phyloP scores from a whole-genome alignment of 352 stramenopile species.

The Globisporangium barbulae region DNA sequence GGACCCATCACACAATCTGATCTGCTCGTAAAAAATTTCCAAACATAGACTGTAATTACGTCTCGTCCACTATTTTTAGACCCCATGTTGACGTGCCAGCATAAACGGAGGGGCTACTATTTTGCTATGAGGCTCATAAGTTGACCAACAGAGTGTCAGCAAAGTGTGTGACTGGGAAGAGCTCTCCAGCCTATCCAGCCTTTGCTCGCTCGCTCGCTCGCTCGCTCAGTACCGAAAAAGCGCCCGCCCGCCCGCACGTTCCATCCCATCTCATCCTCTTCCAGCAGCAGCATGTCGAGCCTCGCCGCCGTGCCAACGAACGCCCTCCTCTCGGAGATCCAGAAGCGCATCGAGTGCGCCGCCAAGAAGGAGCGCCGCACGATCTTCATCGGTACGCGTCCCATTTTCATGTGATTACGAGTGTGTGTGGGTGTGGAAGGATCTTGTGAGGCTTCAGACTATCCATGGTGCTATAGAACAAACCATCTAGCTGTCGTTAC shows the following conservation, averaged over 20 bases:
- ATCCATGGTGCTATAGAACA: not conserved
- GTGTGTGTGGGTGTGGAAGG: not conserved
- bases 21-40: not conserved
- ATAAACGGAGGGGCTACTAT: slow-evolving; percentile 2
- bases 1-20: not conserved
- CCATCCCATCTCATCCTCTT: not conserved
- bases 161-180: slow-evolving; percentile 10
- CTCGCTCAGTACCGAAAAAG: slow-evolving; percentile 15
- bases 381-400: slow-evolving; percentile 90
- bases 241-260: not conserved
- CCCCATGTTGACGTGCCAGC: not conserved
- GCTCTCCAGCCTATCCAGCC: not conserved
- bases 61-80: not conserved
- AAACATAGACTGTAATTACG: not conserved
- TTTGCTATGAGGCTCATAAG: not conserved
- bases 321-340: slow-evolving; percentile 86
- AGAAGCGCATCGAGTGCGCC: slow-evolving; percentile 90
- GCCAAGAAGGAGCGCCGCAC: slow-evolving; percentile 93
- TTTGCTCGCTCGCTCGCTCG: not conserved
- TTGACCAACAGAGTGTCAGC: not conserved
- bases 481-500: not conserved
- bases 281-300: slow-evolving; percentile 35
- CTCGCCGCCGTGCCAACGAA: slow-evolving; percentile 81
- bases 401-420: not conserved
- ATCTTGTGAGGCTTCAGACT: not conserved